phyloP scores from a whole-genome alignment of 2,329 filamentous ascomycete genomes.

The Paraphaeosphaeria sporulosa region DNA sequence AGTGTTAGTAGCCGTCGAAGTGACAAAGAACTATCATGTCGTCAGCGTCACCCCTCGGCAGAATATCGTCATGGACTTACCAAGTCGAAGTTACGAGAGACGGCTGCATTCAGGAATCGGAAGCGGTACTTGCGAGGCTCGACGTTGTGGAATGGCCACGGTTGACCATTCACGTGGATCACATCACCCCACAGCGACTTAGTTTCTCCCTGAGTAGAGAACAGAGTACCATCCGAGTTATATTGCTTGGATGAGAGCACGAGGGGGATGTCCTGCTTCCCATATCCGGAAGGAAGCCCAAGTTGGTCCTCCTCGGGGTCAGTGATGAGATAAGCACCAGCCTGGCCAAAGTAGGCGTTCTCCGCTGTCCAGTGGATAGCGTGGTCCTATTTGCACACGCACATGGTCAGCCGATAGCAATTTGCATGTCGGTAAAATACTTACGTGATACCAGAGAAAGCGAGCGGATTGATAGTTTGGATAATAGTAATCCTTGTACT shows the following conservation, averaged over 20 bases:
- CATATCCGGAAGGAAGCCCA: conserved; percentile 55
- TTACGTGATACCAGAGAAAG: conserved; percentile 63
- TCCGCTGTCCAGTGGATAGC: conserved; percentile 43
- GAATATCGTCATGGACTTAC: not conserved
- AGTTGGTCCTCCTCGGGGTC: conserved; percentile 60
- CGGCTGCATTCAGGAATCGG: conserved; percentile 57
- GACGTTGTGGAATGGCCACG: conserved; percentile 65
- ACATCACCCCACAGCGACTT: conserved; percentile 62
- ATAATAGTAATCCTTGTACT: conserved; percentile 69
- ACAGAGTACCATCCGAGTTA: conserved; percentile 58
- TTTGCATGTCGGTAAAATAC: not conserved
- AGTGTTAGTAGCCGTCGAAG: conserved; percentile 39
- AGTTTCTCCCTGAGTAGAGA: conserved; percentile 52
- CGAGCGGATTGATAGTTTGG: conserved; percentile 62
- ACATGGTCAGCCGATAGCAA: not conserved
- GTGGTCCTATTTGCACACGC: conserved; percentile 6
- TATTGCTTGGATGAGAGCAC: conserved; percentile 62
- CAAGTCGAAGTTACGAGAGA: conserved; percentile 54
- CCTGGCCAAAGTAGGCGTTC: conserved; percentile 64
- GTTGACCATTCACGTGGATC: conserved; percentile 65
- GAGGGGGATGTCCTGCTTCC: conserved; percentile 63
- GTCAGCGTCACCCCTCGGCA: not conserved
- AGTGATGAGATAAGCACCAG: conserved; percentile 63
- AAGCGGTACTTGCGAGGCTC: conserved; percentile 67
- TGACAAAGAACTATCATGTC: conserved; percentile 48